Evolutionary conservation across 352 stramenopile species (phyloP).

Genomic region (Phytophthora boehmeriae): DNA sequence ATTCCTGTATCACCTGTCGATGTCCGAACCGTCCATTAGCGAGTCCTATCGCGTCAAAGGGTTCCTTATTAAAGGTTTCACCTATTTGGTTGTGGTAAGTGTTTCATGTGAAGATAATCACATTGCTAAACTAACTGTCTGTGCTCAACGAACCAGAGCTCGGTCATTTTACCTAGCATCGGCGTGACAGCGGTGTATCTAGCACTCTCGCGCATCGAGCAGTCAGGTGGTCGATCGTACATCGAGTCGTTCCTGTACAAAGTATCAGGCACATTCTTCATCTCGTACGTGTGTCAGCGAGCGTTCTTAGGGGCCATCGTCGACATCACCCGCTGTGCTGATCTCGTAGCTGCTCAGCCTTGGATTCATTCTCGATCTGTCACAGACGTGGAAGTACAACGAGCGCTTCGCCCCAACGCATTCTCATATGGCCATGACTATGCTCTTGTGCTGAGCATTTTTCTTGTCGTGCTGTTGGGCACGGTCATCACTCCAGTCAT

Average conservation of each 20-base stretch:
- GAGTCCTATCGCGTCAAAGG: conserved; percentile 67
- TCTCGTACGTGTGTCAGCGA: conserved; percentile 85
- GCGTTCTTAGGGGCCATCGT: conserved; percentile 77
- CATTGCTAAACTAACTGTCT: neutral
- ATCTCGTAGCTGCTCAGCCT: conserved; percentile 69
- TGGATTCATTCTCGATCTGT: conserved; percentile 73
- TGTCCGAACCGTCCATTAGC: conserved; percentile 70
- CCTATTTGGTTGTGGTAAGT: conserved; percentile 77
- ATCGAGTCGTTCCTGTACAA: conserved; percentile 87
- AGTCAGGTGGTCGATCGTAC: conserved; percentile 57
- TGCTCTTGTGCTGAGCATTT: conserved; percentile 75
- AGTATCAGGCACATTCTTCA: conserved; percentile 87
- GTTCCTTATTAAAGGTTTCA: conserved; percentile 81
- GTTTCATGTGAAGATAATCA: neutral
- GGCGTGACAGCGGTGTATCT: conserved; percentile 79
- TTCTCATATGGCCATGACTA: conserved; percentile 85
- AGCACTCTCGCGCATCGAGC: conserved; percentile 62
- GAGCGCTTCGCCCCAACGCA: conserved; percentile 54
- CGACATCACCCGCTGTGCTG: conserved; percentile 68
- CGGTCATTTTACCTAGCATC: conserved; percentile 79
- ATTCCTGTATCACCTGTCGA: conserved; percentile 72
- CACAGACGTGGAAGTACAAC: conserved; percentile 55
- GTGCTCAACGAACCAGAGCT: conserved; percentile 47
- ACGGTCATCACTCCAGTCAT: conserved; percentile 81
- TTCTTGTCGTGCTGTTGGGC: conserved; percentile 77